Evolutionary conservation across 306 rosid species (phyloP), one percentile per base, ranked within the genome.

Genomic region (Vicia villosa): DNA sequence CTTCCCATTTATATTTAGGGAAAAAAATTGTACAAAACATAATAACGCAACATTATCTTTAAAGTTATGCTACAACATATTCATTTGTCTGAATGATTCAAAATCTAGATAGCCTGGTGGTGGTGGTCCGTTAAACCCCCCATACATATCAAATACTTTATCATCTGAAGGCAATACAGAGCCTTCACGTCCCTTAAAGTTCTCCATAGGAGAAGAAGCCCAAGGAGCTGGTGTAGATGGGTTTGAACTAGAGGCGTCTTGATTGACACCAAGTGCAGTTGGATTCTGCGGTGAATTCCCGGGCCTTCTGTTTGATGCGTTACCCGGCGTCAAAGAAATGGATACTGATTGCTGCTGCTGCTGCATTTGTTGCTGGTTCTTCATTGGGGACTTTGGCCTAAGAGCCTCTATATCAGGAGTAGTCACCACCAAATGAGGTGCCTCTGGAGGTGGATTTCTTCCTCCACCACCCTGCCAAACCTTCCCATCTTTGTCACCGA

Each of bases 391-490:
- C 82, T 95, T 95, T 54, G 99, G 97, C 63, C 99, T 84, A 45
- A 95, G 95, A 52, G 96, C 49, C 82, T 95, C 97, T 22, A 95
- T 95, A 3, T 95, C 99, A 0, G 96, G 95, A 24, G 99, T 95
- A 22, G 99, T 95, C 26, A 89, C 52, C 30, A 95, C 99, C 79
- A 95, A 87, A 87, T 95, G 99, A 68, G 97, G 92, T 60, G 99
- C 97, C 79, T 91, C 99, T 0, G 96, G 93, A 66, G 96, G 99
- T 21, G 99, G 97, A 69, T 95, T 95, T 72, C 99, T 79, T 64
- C 99, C 99, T 42, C 99, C 99, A 40, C 99, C 99, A 58, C 99
- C 99, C 66, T 77, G 96, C 97, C 96, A 95, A 49, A 95, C 97
- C 77, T 91, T 95, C 66, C 99, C 97, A 16, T 95, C 99, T 67